Base-by-base conservation (phyloP, 73 alveolate genomes). In the Stentor roeselii region DNA sequence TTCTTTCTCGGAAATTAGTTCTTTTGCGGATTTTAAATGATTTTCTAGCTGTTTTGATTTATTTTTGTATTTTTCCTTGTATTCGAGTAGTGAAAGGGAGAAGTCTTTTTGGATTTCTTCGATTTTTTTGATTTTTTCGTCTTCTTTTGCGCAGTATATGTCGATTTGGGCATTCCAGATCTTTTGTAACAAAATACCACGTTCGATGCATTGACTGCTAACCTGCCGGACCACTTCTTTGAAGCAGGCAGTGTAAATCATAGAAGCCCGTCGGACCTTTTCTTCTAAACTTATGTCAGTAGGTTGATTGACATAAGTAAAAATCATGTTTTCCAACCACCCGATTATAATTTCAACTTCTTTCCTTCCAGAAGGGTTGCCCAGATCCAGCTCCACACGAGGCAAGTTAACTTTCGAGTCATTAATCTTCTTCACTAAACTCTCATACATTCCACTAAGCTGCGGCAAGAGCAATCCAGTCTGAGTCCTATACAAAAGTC, bases 221-320 rank as follows among this genome's bases (percentile, higher is more conserved):
- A 88, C 89, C 74, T 88, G 78, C 60, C 94, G 50, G 14, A 83
- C 82, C 21, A 88, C 39, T 39, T 88, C 91, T 34, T 86, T 59
- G 59, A 88, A 86, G 35, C 91, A 78, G 39, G 91, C 89, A n/a
- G 90, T 82, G 76, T 86, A 88, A 3, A 88, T 84, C 21, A 86
- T 60, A 83, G 76, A 76, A 50, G 82, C 83, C 0, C 67, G 60
- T 67, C 37, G 21, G 11, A 67, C 37, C 37, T 36, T 78, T 82
- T 35, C 31, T 3, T 78, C 75, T 35, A 77, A 39, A n/a, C 60
- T 84, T 40, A 50, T 78, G 40, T 32, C 78, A 14, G 32, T 42
- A 32, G 32, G 31, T 78, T 78, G 78, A 14, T 2, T 37, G 14
- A 77, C 91, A n/a, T 77, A 60, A 58, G 61, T 78, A 4, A 31